Base-by-base conservation (phyloP, 257 asterid species). In the Petunia axillaris region DNA sequence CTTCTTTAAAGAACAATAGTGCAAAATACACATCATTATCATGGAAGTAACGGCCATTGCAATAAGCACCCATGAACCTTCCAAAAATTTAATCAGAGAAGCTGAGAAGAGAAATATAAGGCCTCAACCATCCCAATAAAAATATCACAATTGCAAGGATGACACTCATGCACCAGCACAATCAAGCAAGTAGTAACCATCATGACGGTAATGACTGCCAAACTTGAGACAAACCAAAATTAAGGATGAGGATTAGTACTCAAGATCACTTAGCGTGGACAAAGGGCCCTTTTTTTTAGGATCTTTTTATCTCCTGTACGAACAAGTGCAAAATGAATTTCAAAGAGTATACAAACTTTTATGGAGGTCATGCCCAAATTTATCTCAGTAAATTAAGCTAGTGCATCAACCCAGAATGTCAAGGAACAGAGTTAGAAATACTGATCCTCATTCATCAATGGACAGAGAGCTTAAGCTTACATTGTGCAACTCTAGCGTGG, bases 171-270 rank as follows among this genome's bases (percentile, higher is more conserved):
- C n/a, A 94, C 91, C 3, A 94, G 91, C 14, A 97, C 92, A 97
- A 92, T 94, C 89, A 94, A 77, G 85, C 97, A 94, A 8, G 98
- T 94, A 5, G 98, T 94, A 11, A 94, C 98, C 64, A 94, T 93
- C 98, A 94, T 94, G 50, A 94, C 98, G 0, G 98, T 92, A 79
- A 94, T 92, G 15, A 92, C 97, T 3, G 98, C 98, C 85, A 94
- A 80, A 70, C 98, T 97, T 94, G 87, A 82, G 64, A 2, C 11
- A 8, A 10, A 16, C 55, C 15, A 78, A 73, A 43, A 36, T 70
- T 62, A 50, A 60, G 46, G 74, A 11, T 2, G 2, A 25, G 25
- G 25, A 25, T 65, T 16, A 65, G 39, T 3, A 16, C 2, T 64
- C 41, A 64, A 64, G 25, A 25, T 25, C 25, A 25, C 25, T 25